Base-by-base conservation (phyloP, 768 basidiomycete species). In the Amanita jacksonii region DNA sequence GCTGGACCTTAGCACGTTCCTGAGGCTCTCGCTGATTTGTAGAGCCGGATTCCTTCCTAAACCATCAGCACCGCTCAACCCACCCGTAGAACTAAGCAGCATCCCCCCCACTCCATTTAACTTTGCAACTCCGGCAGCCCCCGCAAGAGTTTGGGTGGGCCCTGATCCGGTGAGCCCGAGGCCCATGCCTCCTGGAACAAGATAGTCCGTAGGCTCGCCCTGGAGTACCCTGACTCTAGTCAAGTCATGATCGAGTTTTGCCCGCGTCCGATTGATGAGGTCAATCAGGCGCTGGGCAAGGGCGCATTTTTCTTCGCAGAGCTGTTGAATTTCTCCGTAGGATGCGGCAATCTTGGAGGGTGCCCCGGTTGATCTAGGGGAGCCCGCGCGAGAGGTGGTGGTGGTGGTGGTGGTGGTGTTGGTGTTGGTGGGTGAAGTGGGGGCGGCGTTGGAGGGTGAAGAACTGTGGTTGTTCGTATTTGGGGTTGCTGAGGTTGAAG, bases 191-290 rank as follows among this genome's bases (percentile, higher is more conserved):
- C 46, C 43, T 18, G 54, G 47, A 4, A 49, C 49, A 9, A 54
- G 48, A 33, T 49, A 45, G 38, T 70, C 68, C 8, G 62, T 58
- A 4, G 61, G 41, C 46, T 73, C 74, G 25, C 74, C 74, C 49
- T 73, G 72, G 16, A 76, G 54, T 13, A 66, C 60, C 35, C 68
- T 57, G 22, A 73, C 71, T 51, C 66, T 67, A 38, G 57, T 55
- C 16, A 79, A 60, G 51, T 79, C 76, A 2, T 63, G 57, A 49
- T 76, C 74, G 9, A 79, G 67, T 33, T 70, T 63, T 10, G 68
- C 62, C 35, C 68, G 67, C 20, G 74, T 72, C 27, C 68, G 61
- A 2, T 60, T 62, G 24, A 77, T 61, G 28, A 76, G 64, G 27
- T 73, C 70, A 23, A 74, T 66, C 19, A 77, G 59, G 10, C 67